Percentiles rank a stretch among this genome's conserved stretches.
phyloP scores from a whole-genome alignment of 1,284 basidiomycete genomes.

The Moniliophthora roreri region DNA sequence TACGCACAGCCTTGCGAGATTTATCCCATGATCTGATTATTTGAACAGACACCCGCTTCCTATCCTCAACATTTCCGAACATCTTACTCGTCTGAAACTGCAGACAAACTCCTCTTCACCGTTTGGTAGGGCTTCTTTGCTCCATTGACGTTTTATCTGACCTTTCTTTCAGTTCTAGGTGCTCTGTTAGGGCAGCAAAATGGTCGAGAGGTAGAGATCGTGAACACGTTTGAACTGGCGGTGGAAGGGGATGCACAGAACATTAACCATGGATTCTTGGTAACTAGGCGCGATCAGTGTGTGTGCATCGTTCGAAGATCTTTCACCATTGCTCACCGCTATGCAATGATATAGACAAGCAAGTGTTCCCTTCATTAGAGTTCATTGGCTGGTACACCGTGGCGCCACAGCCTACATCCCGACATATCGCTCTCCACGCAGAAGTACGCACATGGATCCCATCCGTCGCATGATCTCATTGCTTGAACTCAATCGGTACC shows the following conservation, averaged over 20 bases:
- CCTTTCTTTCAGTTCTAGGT: conserved; percentile 69
- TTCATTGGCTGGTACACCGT: conserved; percentile 98
- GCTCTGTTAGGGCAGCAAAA: conserved; percentile 93
- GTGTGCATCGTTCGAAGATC: conserved; percentile 11
- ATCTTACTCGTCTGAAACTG: conserved; percentile 81
- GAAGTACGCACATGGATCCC: conserved; percentile 52
- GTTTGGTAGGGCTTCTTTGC: conserved; percentile 50
- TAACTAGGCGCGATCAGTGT: conserved; percentile 90
- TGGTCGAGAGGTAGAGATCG: conserved; percentile 93
- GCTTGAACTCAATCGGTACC: conserved; percentile 1
- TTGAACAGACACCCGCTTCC: conserved; percentile 86
- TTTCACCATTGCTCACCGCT: not conserved
- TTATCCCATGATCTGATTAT: conserved; percentile 13
- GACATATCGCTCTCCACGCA: conserved; percentile 82
- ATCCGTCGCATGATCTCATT: not conserved
- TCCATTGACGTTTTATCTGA: not conserved
- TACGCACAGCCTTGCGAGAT: conserved; percentile 33
- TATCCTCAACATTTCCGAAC: conserved; percentile 96
- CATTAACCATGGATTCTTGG: conserved; percentile 82
- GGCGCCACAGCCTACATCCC: conserved; percentile 65
- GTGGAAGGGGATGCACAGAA: conserved; percentile 51
- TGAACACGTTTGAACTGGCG: conserved; percentile 93
- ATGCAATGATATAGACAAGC: conserved; percentile 71
- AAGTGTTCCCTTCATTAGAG: conserved; percentile 95
- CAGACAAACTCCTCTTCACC: conserved; percentile 65